A percentile compares a stretch with the other conserved stretches of the same genome.
phyloP scores from a whole-genome alignment of 1,284 basidiomycete species.

The Malassezia obtusa region DNA sequence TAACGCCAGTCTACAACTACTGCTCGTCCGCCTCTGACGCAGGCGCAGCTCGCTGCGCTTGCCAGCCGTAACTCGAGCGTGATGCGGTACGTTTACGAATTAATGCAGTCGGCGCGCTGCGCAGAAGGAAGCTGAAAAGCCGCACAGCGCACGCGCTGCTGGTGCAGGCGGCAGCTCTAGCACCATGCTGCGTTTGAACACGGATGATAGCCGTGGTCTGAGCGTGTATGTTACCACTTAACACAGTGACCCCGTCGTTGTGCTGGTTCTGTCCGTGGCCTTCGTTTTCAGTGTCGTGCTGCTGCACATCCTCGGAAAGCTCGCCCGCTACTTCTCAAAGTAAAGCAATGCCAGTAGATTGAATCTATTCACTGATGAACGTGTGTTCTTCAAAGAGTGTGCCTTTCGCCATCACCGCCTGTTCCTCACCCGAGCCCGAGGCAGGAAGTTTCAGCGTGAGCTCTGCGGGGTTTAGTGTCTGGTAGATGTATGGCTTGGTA shows the following conservation, averaged over 20 bases:
- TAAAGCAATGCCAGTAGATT: conserved; percentile 37
- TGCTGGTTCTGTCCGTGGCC: conserved; percentile 87
- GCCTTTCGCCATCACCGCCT: conserved; percentile 53
- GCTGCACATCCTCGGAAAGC: conserved; percentile 92
- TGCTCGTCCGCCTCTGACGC: conserved; percentile 8
- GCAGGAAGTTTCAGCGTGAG: conserved; percentile 59
- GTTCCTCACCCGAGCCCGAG: conserved; percentile 10
- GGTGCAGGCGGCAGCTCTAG: conserved; percentile 91
- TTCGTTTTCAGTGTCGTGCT: conserved; percentile 99
- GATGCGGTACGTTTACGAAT: conserved; percentile 15
- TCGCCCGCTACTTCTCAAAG: conserved; percentile 81
- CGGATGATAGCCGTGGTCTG: conserved; percentile 81
- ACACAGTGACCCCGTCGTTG: conserved; percentile 86
- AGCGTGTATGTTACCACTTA: conserved; percentile 67
- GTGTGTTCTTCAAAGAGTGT: conserved; percentile 76
- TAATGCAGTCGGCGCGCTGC: conserved; percentile 52
- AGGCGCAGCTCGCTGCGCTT: conserved; percentile 18
- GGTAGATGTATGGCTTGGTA: conserved; percentile 85
- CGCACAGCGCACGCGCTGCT: conserved; percentile 79
- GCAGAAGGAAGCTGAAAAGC: conserved; percentile 61
- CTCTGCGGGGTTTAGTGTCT: conserved; percentile 68
- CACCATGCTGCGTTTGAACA: conserved; percentile 98
- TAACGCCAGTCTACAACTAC: conserved; percentile 11
- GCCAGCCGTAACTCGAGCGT: conserved; percentile 18
- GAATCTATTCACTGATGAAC: conserved; percentile 56